A percentile compares a stretch with the other conserved stretches of the same genome.
Conservation (phyloP, 1,284 basidiomycete species). For the Ustilago curta region DNA sequence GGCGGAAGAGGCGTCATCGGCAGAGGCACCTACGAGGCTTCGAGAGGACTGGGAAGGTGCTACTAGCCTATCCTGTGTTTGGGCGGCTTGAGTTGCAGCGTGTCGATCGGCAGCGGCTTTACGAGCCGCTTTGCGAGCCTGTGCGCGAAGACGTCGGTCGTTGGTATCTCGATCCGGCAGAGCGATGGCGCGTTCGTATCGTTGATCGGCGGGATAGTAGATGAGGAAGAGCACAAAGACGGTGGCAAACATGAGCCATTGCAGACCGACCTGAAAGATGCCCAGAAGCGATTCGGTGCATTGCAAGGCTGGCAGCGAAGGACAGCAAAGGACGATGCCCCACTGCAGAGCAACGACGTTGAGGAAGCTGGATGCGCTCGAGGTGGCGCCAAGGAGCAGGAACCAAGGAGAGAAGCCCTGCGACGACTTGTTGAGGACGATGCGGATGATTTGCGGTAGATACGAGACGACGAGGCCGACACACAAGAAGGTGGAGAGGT, state of each 20-base stretch:
- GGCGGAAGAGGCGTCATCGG: conserved; percentile 52
- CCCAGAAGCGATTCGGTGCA: conserved; percentile 88
- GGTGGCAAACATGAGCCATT: conserved; percentile 87
- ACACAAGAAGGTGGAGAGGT: conserved; percentile 81
- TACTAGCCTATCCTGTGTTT: conserved; percentile 11
- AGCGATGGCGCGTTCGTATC: conserved; percentile 73
- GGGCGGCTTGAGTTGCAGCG: conserved; percentile 6
- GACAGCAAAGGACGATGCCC: conserved; percentile 85
- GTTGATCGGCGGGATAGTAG: conserved; percentile 87
- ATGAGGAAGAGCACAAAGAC: conserved; percentile 89
- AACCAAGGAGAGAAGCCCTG: conserved; percentile 93
- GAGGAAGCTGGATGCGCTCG: conserved; percentile 69
- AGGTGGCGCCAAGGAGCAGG: conserved; percentile 87
- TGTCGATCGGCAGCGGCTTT: conserved; percentile 30
- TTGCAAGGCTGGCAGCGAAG: conserved; percentile 58
- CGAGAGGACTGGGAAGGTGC: conserved; percentile 23
- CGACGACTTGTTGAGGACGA: conserved; percentile 76
- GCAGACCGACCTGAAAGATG: conserved; percentile 82
- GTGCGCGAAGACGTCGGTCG: conserved; percentile 26
- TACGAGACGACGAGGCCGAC: conserved; percentile 87
- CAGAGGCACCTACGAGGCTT: conserved; percentile 7
- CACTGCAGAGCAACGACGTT: conserved; percentile 83
- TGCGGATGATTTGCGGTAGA: conserved; percentile 83
- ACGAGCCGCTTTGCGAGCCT: conserved; percentile 37
- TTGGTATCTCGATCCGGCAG: conserved; percentile 33